Base-by-base conservation (phyloP, 306 rosid genomes). In the Clitoria ternatea region DNA sequence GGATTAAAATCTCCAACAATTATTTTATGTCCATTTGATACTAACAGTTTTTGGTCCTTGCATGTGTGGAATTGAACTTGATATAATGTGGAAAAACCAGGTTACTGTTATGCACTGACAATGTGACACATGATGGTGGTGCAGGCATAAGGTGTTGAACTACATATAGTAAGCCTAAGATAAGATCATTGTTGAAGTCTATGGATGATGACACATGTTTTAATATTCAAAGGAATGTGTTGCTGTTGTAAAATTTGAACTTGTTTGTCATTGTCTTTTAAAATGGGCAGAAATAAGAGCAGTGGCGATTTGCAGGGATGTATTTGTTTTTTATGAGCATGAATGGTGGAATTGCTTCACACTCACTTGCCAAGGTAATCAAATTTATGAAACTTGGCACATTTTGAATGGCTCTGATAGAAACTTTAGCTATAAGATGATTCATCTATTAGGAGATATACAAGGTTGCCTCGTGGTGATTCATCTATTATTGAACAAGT, bases 361-460 rank as follows among this genome's bases (percentile, higher is more conserved):
- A 88, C 45, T 93, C 98, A 14, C 90, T 93, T 45, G 93, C 73
- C 79, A 90, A 90, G 98, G 98, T 93, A 92, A 76, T 18, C 30
- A 55, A 48, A n/a, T 43, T 29, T 1, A 24, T 14, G 30, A 61
- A 15, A 67, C 22, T 52, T 26, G 4, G 43, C 59, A 48, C 35
- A 52, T 67, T 24, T 61, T 50, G 36, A 10, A 47, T 48, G 7
- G 18, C 44, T 49, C 17, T 61, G 13, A 40, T 39, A 59, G 35
- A 29, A 49, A 7, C 5, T 5, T 50, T n/a, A n/a, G n/a, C n/a
- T n/a, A n/a, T n/a, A n/a, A n/a, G n/a, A n/a, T n/a, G n/a, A n/a
- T n/a, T 4, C 43, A 14, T 6, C 30, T 33, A 39, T 20, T 32
- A 0, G n/a, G n/a, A n/a, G n/a, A n/a, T n/a, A n/a, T n/a, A n/a